phyloP scores from a whole-genome alignment of 1,139 yeast genomes.

The Lodderomyces parapsilosis region DNA sequence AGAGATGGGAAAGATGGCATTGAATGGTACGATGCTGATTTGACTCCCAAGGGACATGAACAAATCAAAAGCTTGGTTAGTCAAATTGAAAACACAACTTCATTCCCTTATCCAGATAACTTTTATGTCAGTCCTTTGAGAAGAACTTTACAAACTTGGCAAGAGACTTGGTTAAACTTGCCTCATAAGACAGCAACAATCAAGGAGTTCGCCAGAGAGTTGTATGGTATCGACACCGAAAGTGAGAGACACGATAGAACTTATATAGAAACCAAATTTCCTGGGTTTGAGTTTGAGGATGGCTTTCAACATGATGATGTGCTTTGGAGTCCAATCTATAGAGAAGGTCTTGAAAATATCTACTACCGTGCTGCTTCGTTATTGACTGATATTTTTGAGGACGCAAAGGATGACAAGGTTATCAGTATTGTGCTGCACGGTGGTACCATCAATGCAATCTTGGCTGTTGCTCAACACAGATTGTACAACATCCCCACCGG shows the following conservation, averaged over 20 bases:
- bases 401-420: slow-evolving; percentile 21
- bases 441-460: slow-evolving; percentile 31
- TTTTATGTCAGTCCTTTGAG: slow-evolving; percentile 36
- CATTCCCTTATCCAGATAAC: slow-evolving; percentile 28
- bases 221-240: slow-evolving; percentile 38
- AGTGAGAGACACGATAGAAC: slow-evolving; percentile 31
- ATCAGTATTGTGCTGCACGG: slow-evolving; percentile 37
- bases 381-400: slow-evolving; percentile 29
- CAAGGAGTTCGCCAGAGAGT: slow-evolving; percentile 36
- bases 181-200: slow-evolving; percentile 22
- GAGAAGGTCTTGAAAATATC: slow-evolving; percentile 15
- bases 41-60: slow-evolving; percentile 27
- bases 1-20: slow-evolving; percentile 29
- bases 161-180: slow-evolving; percentile 25
- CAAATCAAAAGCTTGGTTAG: slow-evolving; percentile 21
- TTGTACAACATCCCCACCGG: slow-evolving; percentile 12
- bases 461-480: slow-evolving; percentile 27
- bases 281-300: slow-evolving; percentile 27
- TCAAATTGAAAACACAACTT: slow-evolving; percentile 15
- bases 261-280: slow-evolving; percentile 23
- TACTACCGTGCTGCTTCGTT: slow-evolving; percentile 28
- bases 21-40: slow-evolving; percentile 39
- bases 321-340: slow-evolving; percentile 21
- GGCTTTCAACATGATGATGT: slow-evolving; percentile 28
- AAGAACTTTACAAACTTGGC: slow-evolving; percentile 35